Evolutionary conservation across 2,329 filamentous ascomycete genomes (phyloP).

Genomic region (Aurifilum marmelostoma): DNA sequence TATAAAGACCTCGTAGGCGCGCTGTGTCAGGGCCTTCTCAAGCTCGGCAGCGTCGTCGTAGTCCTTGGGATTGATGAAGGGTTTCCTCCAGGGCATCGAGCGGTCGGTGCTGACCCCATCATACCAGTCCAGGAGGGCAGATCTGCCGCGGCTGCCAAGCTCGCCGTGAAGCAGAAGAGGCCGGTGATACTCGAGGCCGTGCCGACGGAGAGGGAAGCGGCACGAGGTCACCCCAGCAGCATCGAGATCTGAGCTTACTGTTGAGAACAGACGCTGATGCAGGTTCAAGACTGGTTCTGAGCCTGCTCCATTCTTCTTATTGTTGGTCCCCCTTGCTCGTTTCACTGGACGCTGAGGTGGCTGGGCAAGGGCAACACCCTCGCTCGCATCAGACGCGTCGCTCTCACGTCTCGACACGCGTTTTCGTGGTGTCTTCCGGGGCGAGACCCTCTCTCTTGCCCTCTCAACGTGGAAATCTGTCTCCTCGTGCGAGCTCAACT

Average conservation of each 20-base stretch:
- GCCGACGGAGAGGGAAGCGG: conserved; percentile 38
- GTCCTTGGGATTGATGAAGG: conserved; percentile 53
- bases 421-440: neutral
- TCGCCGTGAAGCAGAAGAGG: conserved; percentile 51
- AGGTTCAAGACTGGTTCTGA: conserved; percentile 19
- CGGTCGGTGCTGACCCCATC: conserved; percentile 50
- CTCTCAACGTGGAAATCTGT: neutral
- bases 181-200: conserved; percentile 51
- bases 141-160: conserved; percentile 37
- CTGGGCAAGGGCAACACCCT: neutral
- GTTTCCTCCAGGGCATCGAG: conserved; percentile 63
- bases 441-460: neutral
- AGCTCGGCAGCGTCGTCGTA: conserved; percentile 39
- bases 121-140: conserved; percentile 55
- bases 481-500: conserved; percentile 19
- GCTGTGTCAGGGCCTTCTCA: conserved; percentile 49
- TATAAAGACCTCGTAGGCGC: conserved; percentile 69
- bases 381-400: conserved; percentile 14
- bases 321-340: conserved; percentile 1
- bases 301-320: neutral
- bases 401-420: conserved; percentile 8
- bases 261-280: conserved; percentile 34
- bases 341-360: neutral
- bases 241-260: neutral
- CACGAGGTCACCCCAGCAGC: conserved; percentile 25